Conservation (phyloP, 495 filamentous ascomycete species). For the Podospora didyma region DNA sequence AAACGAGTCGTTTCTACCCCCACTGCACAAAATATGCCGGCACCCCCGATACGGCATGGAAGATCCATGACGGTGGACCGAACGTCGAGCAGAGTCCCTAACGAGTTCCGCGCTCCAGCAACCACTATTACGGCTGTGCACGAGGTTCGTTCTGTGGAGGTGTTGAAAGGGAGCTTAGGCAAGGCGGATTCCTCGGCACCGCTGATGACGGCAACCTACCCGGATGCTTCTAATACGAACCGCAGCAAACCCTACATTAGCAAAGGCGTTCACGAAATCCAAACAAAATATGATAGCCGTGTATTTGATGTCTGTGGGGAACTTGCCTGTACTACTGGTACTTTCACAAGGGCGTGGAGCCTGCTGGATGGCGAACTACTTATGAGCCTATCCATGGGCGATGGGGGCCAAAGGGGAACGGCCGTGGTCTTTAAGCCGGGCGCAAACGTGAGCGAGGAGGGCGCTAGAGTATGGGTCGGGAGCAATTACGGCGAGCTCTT, state of each 20-base stretch:
- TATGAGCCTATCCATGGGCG: constrained; percentile 75
- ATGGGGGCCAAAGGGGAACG: constrained; percentile 65
- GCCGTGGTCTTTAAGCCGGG: constrained; percentile 84
- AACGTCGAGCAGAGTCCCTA: constrained; percentile 29
- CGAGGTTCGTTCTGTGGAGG: constrained; percentile 27
- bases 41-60: constrained; percentile 38
- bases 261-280: constrained; percentile 66
- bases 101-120: constrained; percentile 30
- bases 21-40: constrained; percentile 37
- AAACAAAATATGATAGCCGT: constrained; percentile 79
- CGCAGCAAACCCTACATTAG: constrained; percentile 73
- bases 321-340: constrained; percentile 79
- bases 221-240: constrained; percentile 81
- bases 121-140: constrained; percentile 18
- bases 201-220: constrained; percentile 48
- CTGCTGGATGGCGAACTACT: constrained; percentile 73
- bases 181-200: constrained; percentile 20
- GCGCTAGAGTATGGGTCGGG: constrained; percentile 83
- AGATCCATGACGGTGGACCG: constrained; percentile 49
- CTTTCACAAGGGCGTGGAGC: constrained; percentile 83
- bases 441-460: constrained; percentile 69
- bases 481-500: constrained; percentile 81
- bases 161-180: constrained; percentile 9
- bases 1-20: constrained; percentile 51
- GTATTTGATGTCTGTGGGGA: constrained; percentile 84